Conservation (phyloP, 106 monocot species). For the Acanthochlamys bracteata region DNA sequence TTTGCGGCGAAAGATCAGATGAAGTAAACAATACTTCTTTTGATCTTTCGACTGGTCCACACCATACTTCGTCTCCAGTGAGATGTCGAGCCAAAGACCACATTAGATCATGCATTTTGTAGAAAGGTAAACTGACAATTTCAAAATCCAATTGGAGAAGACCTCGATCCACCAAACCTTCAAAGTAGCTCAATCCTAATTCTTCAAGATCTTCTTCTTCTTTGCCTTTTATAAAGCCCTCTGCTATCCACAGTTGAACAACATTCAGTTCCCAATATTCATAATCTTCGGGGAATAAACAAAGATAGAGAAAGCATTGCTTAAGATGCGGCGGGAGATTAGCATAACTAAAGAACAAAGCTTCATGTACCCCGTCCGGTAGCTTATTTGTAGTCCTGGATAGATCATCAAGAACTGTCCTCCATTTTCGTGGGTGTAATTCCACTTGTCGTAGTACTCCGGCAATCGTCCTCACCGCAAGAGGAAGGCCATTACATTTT, state of each 20-base stretch:
- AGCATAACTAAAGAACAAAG: slow-evolving; percentile 1
- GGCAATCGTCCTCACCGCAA: slow-evolving; percentile 16
- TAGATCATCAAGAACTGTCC: slow-evolving; percentile 7
- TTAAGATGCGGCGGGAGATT: neutral
- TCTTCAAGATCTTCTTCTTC: slow-evolving; percentile 11
- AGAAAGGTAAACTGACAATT: neutral
- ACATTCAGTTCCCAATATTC: too few relatives aligned
- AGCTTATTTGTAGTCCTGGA: slow-evolving; percentile 13
- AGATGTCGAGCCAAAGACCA: slow-evolving; percentile 17
- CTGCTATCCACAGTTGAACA: too few relatives aligned
- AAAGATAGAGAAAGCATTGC: neutral
- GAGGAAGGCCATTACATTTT: slow-evolving; percentile 11
- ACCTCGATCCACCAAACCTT: slow-evolving; percentile 15
- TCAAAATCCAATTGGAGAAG: slow-evolving; percentile 16
- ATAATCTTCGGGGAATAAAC: slow-evolving; percentile 14
- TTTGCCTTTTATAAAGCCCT: too few relatives aligned
- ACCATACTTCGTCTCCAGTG: slow-evolving; percentile 9
- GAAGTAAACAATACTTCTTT: neutral
- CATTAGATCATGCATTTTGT: slow-evolving; percentile 31
- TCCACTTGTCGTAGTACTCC: slow-evolving; percentile 4
- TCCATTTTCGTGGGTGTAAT: neutral
- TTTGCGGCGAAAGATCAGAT: neutral
- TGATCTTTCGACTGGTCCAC: neutral
- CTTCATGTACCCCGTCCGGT: slow-evolving; percentile 1
- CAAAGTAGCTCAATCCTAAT: slow-evolving; percentile 12